Evolutionary conservation across 2,329 filamentous ascomycete species (phyloP).

Genomic region (Ramichloridium luteum): DNA sequence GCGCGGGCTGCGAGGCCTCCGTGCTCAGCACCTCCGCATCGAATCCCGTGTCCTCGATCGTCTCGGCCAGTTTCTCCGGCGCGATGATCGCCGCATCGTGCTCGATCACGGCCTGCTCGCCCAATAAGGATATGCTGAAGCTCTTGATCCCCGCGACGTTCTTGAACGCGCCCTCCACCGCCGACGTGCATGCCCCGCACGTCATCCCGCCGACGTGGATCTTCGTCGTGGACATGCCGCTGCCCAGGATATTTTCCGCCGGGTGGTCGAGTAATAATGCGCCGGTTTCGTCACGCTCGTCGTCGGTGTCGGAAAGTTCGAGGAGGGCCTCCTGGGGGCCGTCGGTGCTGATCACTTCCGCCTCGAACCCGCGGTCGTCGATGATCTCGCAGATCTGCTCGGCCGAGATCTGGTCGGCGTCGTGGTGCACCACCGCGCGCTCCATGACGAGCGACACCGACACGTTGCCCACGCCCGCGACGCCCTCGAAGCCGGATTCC

Average conservation of each 20-base stretch:
- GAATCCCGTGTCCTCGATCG: slow-evolving; percentile 84
- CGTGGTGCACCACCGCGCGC: slow-evolving; percentile 81
- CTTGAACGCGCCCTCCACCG: slow-evolving; percentile 87
- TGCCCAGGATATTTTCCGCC: slow-evolving; percentile 24
- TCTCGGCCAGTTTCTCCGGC: slow-evolving; percentile 65
- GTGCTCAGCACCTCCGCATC: slow-evolving; percentile 76
- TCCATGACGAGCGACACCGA: slow-evolving; percentile 94
- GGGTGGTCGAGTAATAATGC: slow-evolving; percentile 9
- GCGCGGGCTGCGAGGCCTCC: slow-evolving; percentile 33
- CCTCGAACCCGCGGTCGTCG: slow-evolving; percentile 85
- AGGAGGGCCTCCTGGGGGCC: slow-evolving; percentile 14
- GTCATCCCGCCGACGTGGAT: slow-evolving; percentile 76
- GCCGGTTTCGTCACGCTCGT: slow-evolving; percentile 13
- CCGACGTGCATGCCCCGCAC: slow-evolving; percentile 88
- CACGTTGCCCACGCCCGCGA: slow-evolving; percentile 72
- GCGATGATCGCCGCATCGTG: slow-evolving; percentile 68
- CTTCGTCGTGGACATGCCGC: slow-evolving; percentile 76
- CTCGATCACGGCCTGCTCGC: slow-evolving; percentile 88
- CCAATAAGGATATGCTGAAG: slow-evolving; percentile 85
- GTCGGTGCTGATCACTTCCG: slow-evolving; percentile 38
- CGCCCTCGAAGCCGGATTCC: slow-evolving; percentile 72
- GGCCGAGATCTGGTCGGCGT: slow-evolving; percentile 61
- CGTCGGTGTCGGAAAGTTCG: slow-evolving; percentile 14
- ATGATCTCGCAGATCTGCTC: slow-evolving; percentile 72
- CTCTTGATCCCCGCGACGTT: slow-evolving; percentile 67